A percentile compares a stretch with the other conserved stretches of the same genome.
These are phyloP conservation scores for Nidularia pulvinata DNA, from an alignment of 768 basidiomycete genomes.

Conservation along the genomic window DNA sequence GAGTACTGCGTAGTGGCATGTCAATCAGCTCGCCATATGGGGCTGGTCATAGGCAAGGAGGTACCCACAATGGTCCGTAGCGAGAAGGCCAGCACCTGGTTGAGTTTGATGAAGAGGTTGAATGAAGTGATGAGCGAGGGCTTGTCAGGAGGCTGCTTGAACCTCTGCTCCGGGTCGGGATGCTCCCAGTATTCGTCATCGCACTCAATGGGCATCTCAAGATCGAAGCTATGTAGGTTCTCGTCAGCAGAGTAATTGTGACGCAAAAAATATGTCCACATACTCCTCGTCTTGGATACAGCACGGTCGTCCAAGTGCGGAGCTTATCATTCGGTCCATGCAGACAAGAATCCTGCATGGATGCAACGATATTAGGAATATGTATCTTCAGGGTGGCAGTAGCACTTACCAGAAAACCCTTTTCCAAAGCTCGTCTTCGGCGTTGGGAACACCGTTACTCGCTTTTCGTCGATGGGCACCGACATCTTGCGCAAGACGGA, in stretches of 20 bases:
- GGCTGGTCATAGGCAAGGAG: neutral
- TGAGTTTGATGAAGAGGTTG: conserved; percentile 53
- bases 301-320: conserved; percentile 69
- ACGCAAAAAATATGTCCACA: conserved; percentile 12
- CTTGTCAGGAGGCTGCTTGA: conserved; percentile 69
- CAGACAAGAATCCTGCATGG: conserved; percentile 50
- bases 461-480: conserved; percentile 61
- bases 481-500: conserved; percentile 78
- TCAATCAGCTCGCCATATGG: neutral
- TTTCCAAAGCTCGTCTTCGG: conserved; percentile 77
- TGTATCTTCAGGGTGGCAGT: neutral
- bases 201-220: conserved; percentile 65
- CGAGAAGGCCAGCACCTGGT: conserved; percentile 62
- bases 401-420: conserved; percentile 57
- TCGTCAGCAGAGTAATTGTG: conserved; percentile 1
- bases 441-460: conserved; percentile 27
- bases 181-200: conserved; percentile 79
- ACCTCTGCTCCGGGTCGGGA: conserved; percentile 54
- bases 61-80: conserved; percentile 61
- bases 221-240: conserved; percentile 55
- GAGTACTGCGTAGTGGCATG: conserved; percentile 56
- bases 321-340: conserved; percentile 51
- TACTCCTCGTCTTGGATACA: conserved; percentile 83
- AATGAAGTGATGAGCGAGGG: conserved; percentile 59
- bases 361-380: neutral